Evolutionary conservation across 495 filamentous ascomycete species (phyloP), one percentile per base, ranked within the genome.

Genomic region (Clavariopsis aquatica): DNA sequence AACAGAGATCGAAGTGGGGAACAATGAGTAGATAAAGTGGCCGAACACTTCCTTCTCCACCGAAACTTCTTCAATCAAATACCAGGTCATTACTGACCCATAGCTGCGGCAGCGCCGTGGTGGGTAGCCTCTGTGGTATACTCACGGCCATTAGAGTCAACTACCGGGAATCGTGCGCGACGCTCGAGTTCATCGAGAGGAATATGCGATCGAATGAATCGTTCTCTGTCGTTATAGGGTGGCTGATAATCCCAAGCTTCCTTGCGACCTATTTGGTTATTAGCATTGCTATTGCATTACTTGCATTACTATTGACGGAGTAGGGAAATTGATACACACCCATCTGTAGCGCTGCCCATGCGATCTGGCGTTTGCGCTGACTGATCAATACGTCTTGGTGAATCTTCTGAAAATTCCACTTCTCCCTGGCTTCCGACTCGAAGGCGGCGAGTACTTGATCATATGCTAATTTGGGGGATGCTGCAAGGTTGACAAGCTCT

Each of bases 401-500:
- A 66, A 96, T 92, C 36, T 75, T 74, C 36, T 85, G 80, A 67
- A 95, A 83, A 60, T 95, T 83, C 91, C 91, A 96, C 47, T 85
- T 84, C 19, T 76, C 73, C 49, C 79, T 73, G 8, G 87, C 85
- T 72, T 94, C 90, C 12, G 78, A 77, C 46, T 83, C 74, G 73
- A 95, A 94, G 49, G 77, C 80, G 2, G 81, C 80, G 57, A 87
- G 82, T 52, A 75, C 71, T 57, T 75, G 78, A 64, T 49, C 78
- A 75, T 77, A 68, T 73, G 80, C 13, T 73, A 78, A 19, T 73
- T 82, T 69, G 72, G 78, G 22, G 74, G 82, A 53, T 72, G 73
- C 28, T 71, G 84, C 89, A 47, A 93, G 78, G 73, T 95, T 93
- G 51, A 78, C 75, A 22, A 87, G 76, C 74, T 96, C 92, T 5